phyloP scores from a whole-genome alignment of 2,329 filamentous ascomycete species.

The Chaetomium strumarium region DNA sequence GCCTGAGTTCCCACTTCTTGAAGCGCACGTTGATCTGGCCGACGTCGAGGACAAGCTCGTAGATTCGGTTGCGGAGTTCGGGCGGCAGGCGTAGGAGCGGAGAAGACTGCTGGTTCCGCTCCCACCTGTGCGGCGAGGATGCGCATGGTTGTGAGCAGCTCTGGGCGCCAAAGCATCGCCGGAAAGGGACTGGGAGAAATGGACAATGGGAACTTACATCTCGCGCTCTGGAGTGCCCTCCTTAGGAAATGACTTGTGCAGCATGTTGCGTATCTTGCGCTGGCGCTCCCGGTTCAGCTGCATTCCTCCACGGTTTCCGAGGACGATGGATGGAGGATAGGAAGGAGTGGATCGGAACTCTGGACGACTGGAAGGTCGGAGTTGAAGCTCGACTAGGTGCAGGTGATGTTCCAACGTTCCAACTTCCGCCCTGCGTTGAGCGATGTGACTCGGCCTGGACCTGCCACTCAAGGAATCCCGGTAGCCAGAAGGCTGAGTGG shows the following conservation, averaged over 20 bases:
- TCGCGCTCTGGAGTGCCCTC: conserved; percentile 13
- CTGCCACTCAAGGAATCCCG: too few relatives aligned
- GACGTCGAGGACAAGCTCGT: conserved; percentile 29
- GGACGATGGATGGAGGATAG: neutral
- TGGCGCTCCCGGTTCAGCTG: conserved; percentile 20
- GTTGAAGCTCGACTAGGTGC: too few relatives aligned
- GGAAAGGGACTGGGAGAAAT: neutral
- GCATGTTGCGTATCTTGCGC: conserved; percentile 18
- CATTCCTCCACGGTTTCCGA: conserved; percentile 6
- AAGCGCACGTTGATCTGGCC: conserved; percentile 32
- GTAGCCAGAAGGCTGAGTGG: too few relatives aligned
- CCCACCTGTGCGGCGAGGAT: conserved; percentile 21
- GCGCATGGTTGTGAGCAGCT: neutral
- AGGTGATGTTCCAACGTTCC: too few relatives aligned
- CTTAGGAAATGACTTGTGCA: conserved; percentile 14
- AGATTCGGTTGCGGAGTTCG: conserved; percentile 33
- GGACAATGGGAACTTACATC: conserved; percentile 9
- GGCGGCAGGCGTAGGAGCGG: conserved; percentile 30
- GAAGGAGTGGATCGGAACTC: too few relatives aligned
- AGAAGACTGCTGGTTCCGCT: conserved; percentile 25
- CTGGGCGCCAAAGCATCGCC: neutral
- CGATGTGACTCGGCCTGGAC: too few relatives aligned
- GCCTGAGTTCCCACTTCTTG: conserved; percentile 25
- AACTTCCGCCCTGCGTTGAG: too few relatives aligned
- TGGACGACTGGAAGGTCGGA: too few relatives aligned